These are phyloP conservation scores for Odontarrhena argentea DNA, from an alignment of 345 rosid genomes.

Conservation along the genomic window DNA sequence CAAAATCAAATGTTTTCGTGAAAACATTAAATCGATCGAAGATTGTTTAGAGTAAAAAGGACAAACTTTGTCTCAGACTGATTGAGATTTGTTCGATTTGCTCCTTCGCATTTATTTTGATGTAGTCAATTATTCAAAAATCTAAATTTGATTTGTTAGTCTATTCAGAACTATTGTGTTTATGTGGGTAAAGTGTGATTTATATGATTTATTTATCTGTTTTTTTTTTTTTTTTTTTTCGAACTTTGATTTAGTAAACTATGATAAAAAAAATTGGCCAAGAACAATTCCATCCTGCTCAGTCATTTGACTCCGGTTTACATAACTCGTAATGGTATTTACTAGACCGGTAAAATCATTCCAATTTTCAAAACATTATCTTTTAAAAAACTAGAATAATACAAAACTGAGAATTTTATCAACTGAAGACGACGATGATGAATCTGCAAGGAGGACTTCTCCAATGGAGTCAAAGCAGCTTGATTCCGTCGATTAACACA, in stretches of 20 bases:
- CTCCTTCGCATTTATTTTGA: conserved; percentile 18
- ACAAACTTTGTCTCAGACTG: conserved; percentile 1
- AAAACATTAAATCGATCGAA: neutral
- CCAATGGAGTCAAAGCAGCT: conserved; percentile 61
- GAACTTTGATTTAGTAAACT: neutral
- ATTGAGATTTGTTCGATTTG: conserved; percentile 30
- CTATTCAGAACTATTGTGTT: neutral
- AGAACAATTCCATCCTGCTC: neutral
- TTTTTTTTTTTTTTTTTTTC: neutral
- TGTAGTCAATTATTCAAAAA: neutral
- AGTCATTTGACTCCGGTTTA: conserved; percentile 12
- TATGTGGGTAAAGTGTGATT: conserved; percentile 19
- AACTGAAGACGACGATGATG: conserved; percentile 43
- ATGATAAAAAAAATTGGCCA: no score
- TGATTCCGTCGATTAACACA: conserved; percentile 41
- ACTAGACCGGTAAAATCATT: conserved; percentile 19
- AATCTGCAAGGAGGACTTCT: conserved; percentile 66
- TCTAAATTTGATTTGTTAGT: conserved; percentile 13
- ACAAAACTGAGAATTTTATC: conserved; percentile 4
- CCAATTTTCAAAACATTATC: conserved; percentile 34
- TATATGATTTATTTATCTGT: neutral
- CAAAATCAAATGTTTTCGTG: neutral
- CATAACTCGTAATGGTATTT: conserved; percentile 5
- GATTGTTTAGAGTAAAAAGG: conserved; percentile 6
- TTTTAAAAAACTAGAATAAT: neutral